A percentile compares a stretch with the other conserved stretches of the same genome.
Evolutionary conservation across 1,139 yeast species (phyloP).

Genomic region (Taphrina deformans): DNA sequence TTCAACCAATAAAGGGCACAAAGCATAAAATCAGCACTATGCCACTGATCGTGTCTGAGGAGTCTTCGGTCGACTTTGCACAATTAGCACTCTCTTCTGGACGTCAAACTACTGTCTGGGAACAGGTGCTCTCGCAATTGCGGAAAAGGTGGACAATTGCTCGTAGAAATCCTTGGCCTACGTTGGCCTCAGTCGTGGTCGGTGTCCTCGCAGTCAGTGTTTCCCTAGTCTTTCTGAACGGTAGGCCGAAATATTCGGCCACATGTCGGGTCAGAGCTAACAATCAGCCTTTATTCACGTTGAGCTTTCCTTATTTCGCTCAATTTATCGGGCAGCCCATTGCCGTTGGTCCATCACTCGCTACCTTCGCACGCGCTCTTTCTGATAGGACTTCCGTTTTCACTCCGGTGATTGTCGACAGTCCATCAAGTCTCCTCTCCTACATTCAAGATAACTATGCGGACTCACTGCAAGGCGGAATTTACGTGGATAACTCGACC

Average conservation of each 20-base stretch:
- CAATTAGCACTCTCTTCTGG: constrained; percentile 11
- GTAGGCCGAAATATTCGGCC: not conserved
- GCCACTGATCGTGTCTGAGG: not conserved
- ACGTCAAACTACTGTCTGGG: constrained; percentile 17
- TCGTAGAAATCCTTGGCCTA: constrained; percentile 43
- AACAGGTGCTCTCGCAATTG: constrained; percentile 42
- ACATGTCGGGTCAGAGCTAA: constrained; percentile 11
- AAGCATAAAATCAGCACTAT: not conserved
- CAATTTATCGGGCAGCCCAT: constrained; percentile 14
- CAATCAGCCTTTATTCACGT: not conserved
- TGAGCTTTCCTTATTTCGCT: constrained; percentile 4
- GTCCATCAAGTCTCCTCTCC: not conserved
- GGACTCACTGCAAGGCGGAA: constrained; percentile 42
- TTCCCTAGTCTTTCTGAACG: constrained; percentile 14
- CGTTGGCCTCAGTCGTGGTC: constrained; percentile 39
- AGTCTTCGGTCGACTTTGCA: constrained; percentile 25
- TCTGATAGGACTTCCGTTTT: not conserved
- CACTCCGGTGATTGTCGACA: constrained; percentile 2
- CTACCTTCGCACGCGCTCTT: not conserved
- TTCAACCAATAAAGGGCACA: constrained; percentile 8
- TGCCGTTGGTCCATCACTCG: not conserved
- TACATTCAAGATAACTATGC: not conserved
- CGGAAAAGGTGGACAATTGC: constrained; percentile 44
- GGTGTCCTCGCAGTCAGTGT: constrained; percentile 26
- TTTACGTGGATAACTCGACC: constrained; percentile 40